phyloP scores from a whole-genome alignment of 768 basidiomycete species.

The Rhizopogon roseolus region DNA sequence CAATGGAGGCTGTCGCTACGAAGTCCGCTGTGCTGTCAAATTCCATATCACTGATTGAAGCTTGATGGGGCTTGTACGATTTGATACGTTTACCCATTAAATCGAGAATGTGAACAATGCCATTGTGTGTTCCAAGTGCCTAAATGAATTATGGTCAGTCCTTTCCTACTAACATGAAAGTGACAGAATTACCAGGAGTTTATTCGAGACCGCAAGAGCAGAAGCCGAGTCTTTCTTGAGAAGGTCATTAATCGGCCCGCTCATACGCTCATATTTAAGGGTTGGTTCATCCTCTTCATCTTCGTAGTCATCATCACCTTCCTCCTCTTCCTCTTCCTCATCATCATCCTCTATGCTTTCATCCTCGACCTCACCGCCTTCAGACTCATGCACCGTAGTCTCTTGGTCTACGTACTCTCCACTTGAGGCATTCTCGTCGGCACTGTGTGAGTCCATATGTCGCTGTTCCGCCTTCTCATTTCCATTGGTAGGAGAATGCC shows the following conservation, averaged over 20 bases:
- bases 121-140: conserved; percentile 90
- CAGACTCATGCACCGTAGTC: neutral
- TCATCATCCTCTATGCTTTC: conserved; percentile 18
- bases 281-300: conserved; percentile 86
- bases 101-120: conserved; percentile 86
- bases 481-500: conserved; percentile 11
- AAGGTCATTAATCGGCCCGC: conserved; percentile 66
- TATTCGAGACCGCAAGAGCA: conserved; percentile 69
- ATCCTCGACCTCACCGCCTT: neutral
- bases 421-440: conserved; percentile 4
- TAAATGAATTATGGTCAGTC: conserved; percentile 24
- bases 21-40: conserved; percentile 86
- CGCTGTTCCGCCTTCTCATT: conserved; percentile 4
- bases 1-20: conserved; percentile 87
- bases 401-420: conserved; percentile 5
- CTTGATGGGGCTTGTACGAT: conserved; percentile 86
- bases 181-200: conserved; percentile 51
- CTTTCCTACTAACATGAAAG: neutral
- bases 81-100: conserved; percentile 78
- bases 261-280: conserved; percentile 85
- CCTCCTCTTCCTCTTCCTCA: conserved; percentile 29
- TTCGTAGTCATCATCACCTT: conserved; percentile 50
- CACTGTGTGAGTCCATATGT: neutral
- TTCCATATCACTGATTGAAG: conserved; percentile 80
- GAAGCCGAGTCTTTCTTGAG: conserved; percentile 90